Base-by-base conservation (phyloP, 192 early-diverging fungal genomes). In the Mortierella alpina region DNA sequence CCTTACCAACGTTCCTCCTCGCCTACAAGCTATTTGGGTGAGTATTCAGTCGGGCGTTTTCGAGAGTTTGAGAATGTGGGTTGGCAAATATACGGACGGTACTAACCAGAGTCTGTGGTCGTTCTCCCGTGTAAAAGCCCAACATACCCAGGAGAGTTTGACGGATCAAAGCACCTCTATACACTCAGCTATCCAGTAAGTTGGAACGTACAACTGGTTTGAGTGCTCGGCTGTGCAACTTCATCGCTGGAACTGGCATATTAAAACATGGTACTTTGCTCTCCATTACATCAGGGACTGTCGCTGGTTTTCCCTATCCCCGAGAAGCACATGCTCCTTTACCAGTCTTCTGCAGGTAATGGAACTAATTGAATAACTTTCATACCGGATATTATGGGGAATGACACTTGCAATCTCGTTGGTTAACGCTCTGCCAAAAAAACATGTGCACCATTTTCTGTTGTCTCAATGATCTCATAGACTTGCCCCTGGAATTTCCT, bases 11-110 rank as follows among this genome's bases (percentile, higher is more conserved):
- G 8, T 93, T 90, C 67, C 62, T 90, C 12, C 65, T 86, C 1
- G 89, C 93, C 17, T 91, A 93, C 83, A 88, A 89, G 66, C 73
- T 89, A 10, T 92, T 95, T 86, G 93, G 93, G 88, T 89, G 82
- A 70, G 23, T 12, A 49, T 23, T 17, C n/a, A n/a, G 52, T 31
- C 31, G 31, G 31, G 31, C 31, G 31, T 31, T 31, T 10, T 1
- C n/a, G 7, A 17, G 46, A 9, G 5, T 9, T 8, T 2, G 23
- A 1, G 17, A 7, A 17, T 49, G 31, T 31, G 8, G 7, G 11
- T 53, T 23, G 31, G 10, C 4, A 9, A 54, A 61, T 7, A n/a
- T 41, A 48, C 45, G 52, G 23, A 49, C 73, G 5, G 54, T 22
- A 22, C 17, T 51, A 1, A 11, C 50, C 31, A 31, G 31, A 31